Evolutionary conservation across 805 yeast genomes (phyloP).

Genomic region (Metschnikowia cubensis): DNA sequence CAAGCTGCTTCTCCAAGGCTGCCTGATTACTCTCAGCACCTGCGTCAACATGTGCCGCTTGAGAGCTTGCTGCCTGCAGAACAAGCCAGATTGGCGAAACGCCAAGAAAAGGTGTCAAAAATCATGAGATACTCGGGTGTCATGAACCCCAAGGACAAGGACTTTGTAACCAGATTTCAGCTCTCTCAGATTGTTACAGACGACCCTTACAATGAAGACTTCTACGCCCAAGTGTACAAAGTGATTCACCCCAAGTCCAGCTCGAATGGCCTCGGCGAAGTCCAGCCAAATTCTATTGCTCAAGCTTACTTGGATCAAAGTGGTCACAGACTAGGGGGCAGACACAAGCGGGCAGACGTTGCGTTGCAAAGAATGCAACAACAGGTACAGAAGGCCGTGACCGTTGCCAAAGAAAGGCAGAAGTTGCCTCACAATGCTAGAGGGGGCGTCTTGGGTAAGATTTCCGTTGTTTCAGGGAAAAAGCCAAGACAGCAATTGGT

Average conservation of each 20-base stretch:
- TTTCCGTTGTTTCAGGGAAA: constrained; percentile 72
- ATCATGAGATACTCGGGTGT: constrained; percentile 83
- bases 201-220: constrained; percentile 96
- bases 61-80: constrained; percentile 64
- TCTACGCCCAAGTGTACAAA: constrained; percentile 89
- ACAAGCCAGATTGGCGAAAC: constrained; percentile 57
- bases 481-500: constrained; percentile 86
- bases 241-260: constrained; percentile 41
- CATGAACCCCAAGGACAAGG: constrained; percentile 97
- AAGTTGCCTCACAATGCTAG: constrained; percentile 59
- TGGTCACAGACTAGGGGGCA: constrained; percentile 86
- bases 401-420: constrained; percentile 87
- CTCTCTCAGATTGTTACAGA: constrained; percentile 93
- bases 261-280: constrained; percentile 10
- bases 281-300: constrained; percentile 75
- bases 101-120: constrained; percentile 71
- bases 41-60: constrained; percentile 15
- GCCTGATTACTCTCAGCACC: constrained; percentile 19
- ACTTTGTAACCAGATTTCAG: constrained; percentile 90
- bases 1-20: not conserved
- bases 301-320: constrained; percentile 88
- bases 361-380: constrained; percentile 97
- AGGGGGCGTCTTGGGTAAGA: constrained; percentile 89
- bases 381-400: constrained; percentile 94
- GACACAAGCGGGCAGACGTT: constrained; percentile 77